phyloP scores from a whole-genome alignment of 768 basidiomycete species.

The Strobilomyces dryophilus region DNA sequence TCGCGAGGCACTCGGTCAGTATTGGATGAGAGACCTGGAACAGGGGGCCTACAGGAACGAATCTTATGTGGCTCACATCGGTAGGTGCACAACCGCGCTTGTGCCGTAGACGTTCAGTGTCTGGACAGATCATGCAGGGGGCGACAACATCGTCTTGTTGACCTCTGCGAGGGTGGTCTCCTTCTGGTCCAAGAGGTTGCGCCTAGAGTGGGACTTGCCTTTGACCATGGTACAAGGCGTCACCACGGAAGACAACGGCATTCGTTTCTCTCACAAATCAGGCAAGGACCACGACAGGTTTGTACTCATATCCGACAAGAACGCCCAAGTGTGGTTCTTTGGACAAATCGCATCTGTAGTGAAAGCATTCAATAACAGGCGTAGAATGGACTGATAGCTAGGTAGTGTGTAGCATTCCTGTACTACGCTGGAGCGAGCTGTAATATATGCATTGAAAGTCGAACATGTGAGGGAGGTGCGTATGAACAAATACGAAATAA shows the following conservation, averaged over 20 bases:
- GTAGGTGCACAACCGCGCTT: slow-evolving; percentile 40
- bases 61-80: slow-evolving; percentile 87
- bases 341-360: slow-evolving; percentile 71
- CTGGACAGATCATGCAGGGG: slow-evolving; percentile 62
- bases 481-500: slow-evolving; percentile 25
- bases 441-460: slow-evolving; percentile 27
- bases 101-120: slow-evolving; percentile 9
- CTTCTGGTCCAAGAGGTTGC: slow-evolving; percentile 81
- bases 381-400: slow-evolving; percentile 58
- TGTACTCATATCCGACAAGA: slow-evolving; percentile 70
- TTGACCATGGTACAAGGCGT: slow-evolving; percentile 85
- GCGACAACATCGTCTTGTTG: slow-evolving; percentile 76
- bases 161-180: slow-evolving; percentile 77
- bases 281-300: slow-evolving; percentile 76
- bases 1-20: slow-evolving; percentile 90
- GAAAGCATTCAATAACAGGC: slow-evolving; percentile 67
- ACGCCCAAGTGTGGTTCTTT: slow-evolving; percentile 78
- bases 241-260: slow-evolving; percentile 85
- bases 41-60: slow-evolving; percentile 84
- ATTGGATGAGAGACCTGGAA: slow-evolving; percentile 94
- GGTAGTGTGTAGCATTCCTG: slow-evolving; percentile 19
- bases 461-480: slow-evolving; percentile 15
- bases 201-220: slow-evolving; percentile 88
- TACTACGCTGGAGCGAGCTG: slow-evolving; percentile 20
- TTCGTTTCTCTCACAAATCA: slow-evolving; percentile 78